Evolutionary conservation across 2,329 filamentous ascomycete species (phyloP), one percentile per base, ranked within the genome.

Genomic region (Paraconiothyrium brasiliense): DNA sequence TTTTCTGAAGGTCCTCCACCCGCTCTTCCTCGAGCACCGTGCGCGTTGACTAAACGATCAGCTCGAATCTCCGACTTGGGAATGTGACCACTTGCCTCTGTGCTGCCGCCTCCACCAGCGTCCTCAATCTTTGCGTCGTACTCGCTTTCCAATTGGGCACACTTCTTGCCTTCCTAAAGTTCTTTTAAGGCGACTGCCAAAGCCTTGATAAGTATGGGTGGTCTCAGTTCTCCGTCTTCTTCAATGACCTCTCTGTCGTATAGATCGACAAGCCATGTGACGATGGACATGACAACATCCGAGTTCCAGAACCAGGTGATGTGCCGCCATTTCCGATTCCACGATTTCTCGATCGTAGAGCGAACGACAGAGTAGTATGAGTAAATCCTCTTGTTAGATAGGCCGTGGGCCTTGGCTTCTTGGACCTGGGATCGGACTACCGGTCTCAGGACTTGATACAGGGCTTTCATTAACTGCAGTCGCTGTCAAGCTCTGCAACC

Each of bases 161-260:
- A 22, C 2, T 24, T 46, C 16, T 32, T 55, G 58, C 49, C 34
- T 48, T 47, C 41, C 54, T 56, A 56, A 56, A 56, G 54, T 43
- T 47, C 43, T 39, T 37, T 37, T 3, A 56, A 10, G 16, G 54
- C 54, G n/a, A 56, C 37, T 14, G 54, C 54, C 6, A 47, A 30
- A 4, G 54, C 43, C 27, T 56, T 56, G 20, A 56, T 32, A 22
- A 37, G 16, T 6, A 56, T 24, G 8, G 4, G 2, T 27, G 54
- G 54, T n/a, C 24, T 27, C 41, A 47, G 2, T 24, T 27, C 13
- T 5, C 43, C 54, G n/a, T 47, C 30, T 10, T 37, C 41, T 14
- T 37, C n/a, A 7, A 56, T 56, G 30, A 37, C 43, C 32, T 56
- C 54, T 9, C 14, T 14, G 14, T 55, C 52, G 11, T 46, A 6